Conservation (phyloP, 805 yeast genomes). For the Soucietia sequanensis region DNA sequence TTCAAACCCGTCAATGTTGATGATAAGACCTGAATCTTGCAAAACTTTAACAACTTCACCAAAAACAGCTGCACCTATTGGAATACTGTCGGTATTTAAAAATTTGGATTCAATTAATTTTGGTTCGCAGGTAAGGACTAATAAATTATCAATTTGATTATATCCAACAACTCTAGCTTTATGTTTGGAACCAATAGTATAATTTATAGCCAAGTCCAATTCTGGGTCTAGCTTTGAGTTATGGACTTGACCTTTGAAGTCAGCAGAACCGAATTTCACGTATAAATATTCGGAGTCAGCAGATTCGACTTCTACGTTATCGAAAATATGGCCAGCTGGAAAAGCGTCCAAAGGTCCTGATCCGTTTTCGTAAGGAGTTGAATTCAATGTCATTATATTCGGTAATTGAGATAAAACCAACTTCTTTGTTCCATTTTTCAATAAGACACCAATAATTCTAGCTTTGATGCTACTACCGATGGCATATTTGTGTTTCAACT, state of each 20-base stretch:
- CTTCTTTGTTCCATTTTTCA: slow-evolving; percentile 51
- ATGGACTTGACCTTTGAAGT: slow-evolving; percentile 70
- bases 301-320: slow-evolving; percentile 58
- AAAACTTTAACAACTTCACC: slow-evolving; percentile 53
- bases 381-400: slow-evolving; percentile 42
- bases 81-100: slow-evolving; percentile 68
- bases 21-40: slow-evolving; percentile 59
- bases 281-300: slow-evolving; percentile 56
- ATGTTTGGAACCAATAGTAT: slow-evolving; percentile 63
- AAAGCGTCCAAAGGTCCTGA: slow-evolving; percentile 53
- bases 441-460: slow-evolving; percentile 63
- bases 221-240: slow-evolving; percentile 62
- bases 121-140: slow-evolving; percentile 68
- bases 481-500: slow-evolving; percentile 60
- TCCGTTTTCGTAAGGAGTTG: slow-evolving; percentile 10
- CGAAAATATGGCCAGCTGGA: slow-evolving; percentile 74
- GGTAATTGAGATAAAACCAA: slow-evolving; percentile 64
- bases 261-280: slow-evolving; percentile 54
- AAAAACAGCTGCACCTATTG: slow-evolving; percentile 64
- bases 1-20: slow-evolving; percentile 63
- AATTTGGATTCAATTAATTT: slow-evolving; percentile 61
- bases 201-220: slow-evolving; percentile 46
- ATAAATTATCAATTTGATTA: slow-evolving; percentile 63
- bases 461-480: slow-evolving; percentile 67
- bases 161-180: slow-evolving; percentile 76